Evolutionary conservation across 345 rosid species (phyloP), one percentile per base, ranked within the genome.

Genomic region (Dovyalis caffra): DNA sequence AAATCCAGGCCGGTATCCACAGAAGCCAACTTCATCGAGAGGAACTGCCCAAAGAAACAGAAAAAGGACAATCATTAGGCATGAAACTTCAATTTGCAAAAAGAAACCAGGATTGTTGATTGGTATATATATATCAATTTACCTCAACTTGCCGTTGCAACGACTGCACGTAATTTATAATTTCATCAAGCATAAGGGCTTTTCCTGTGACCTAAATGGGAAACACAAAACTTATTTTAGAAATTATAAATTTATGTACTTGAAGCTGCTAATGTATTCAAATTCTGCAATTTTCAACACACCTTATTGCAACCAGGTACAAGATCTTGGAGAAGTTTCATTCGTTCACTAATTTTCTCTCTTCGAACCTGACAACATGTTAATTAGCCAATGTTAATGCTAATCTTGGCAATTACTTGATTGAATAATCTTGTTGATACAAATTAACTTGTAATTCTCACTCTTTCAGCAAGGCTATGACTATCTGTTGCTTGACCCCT

Each of bases 291-390:
- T 40, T 69, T 31, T 14, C 45, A 14, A 2, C 78, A 14, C 18
- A 94, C 97, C 93, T 95, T 95, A 76, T 89, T 91, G 93, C 99
- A 95, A 4, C 98, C 96, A 18, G 99, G 99, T 20, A 95, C 99
- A 51, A 95, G 96, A 85, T 95, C 94, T 82, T 93, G 98, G 60
- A 95, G 98, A 79, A 95, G 85, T 80, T 90, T 95, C 99, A 95
- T 95, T 73, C 99, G 76, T 81, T 95, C 99, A 68, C 99, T 88
- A 68, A 95, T 95, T 83, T 95, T 95, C 86, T 95, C 99, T 69
- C 99, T 73, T 68, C 99, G 87, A 69, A 93, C 97, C 99, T 92
- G 31, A 40, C 4, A 21, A 72, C 34, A 25, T 12, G 33, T 33
- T 10, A 45, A 57, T 66, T 49, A 58, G 28, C 2, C 58, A 51